Evolutionary conservation across 2,329 filamentous ascomycete genomes (phyloP).

Genomic region (Ceratocystis huliohia): DNA sequence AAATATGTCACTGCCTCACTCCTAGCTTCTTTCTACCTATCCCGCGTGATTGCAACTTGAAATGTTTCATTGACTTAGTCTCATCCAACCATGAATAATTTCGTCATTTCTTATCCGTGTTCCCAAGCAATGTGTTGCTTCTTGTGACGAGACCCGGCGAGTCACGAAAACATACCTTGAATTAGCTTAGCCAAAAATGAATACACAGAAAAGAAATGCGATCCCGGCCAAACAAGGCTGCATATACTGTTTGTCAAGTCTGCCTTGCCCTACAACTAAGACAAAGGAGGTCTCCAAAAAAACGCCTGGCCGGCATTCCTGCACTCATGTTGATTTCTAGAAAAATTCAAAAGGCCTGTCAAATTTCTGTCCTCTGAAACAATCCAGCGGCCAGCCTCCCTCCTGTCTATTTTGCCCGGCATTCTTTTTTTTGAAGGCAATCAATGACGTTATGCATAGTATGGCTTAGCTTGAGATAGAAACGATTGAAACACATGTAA

Average conservation of each 20-base stretch:
- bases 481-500: neutral
- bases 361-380: neutral
- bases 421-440: too few species aligned
- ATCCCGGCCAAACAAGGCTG: too few species aligned
- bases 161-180: too few species aligned
- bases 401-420: too few species aligned
- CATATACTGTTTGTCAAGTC: neutral
- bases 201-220: neutral
- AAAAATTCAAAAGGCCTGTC: neutral
- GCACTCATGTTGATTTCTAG: too few species aligned
- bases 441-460: too few species aligned
- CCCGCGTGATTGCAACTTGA: neutral
- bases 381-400: neutral
- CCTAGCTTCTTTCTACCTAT: neutral
- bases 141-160: too few species aligned
- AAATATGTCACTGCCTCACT: neutral
- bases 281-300: neutral
- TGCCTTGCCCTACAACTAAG: neutral
- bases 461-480: neutral
- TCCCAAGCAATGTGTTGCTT: too few species aligned
- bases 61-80: neutral
- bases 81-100: too few species aligned
- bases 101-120: too few species aligned
- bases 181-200: too few species aligned
- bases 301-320: neutral